Conservation (phyloP, 2,329 filamentous ascomycete genomes). For the Curvularia sp. region DNA sequence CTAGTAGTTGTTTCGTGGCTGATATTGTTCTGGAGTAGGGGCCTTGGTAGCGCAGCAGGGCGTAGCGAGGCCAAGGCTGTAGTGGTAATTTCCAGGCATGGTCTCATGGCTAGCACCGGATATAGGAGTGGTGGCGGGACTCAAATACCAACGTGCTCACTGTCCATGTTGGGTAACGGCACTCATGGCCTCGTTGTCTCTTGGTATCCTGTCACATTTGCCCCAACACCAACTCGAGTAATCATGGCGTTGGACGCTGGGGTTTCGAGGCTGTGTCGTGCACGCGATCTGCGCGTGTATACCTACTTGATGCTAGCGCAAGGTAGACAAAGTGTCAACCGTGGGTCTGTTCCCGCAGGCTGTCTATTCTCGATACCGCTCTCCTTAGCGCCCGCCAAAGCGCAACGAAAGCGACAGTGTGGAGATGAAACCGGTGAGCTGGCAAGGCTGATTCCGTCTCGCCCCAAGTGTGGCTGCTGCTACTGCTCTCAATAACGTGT, state of each 20-base stretch:
- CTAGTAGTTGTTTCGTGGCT: slow-evolving; percentile 11
- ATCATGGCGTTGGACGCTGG: slow-evolving; percentile 4
- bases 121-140: slow-evolving; percentile 18
- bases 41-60: slow-evolving; percentile 28
- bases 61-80: slow-evolving; percentile 30
- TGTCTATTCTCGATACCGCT: slow-evolving; percentile 3
- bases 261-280: slow-evolving; percentile 26
- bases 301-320: slow-evolving; percentile 16
- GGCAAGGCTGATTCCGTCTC: slow-evolving; percentile 20
- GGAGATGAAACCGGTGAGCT: slow-evolving; percentile 12
- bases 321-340: background rate
- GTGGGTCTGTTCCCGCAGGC: slow-evolving; percentile 7
- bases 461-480: slow-evolving; percentile 26
- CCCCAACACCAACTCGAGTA: slow-evolving; percentile 1
- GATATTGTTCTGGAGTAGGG: slow-evolving; percentile 8
- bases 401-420: background rate
- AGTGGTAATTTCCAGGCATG: slow-evolving; percentile 19
- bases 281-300: slow-evolving; percentile 19
- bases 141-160: background rate
- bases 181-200: background rate
- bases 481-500: slow-evolving; percentile 43
- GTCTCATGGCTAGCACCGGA: background rate
- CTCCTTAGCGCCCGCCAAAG: slow-evolving; percentile 4
- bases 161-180: background rate
- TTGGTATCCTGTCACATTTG: background rate